These are phyloP conservation scores for Prunus davidiana DNA, from an alignment of 306 rosid species.

Conservation along the genomic window DNA sequence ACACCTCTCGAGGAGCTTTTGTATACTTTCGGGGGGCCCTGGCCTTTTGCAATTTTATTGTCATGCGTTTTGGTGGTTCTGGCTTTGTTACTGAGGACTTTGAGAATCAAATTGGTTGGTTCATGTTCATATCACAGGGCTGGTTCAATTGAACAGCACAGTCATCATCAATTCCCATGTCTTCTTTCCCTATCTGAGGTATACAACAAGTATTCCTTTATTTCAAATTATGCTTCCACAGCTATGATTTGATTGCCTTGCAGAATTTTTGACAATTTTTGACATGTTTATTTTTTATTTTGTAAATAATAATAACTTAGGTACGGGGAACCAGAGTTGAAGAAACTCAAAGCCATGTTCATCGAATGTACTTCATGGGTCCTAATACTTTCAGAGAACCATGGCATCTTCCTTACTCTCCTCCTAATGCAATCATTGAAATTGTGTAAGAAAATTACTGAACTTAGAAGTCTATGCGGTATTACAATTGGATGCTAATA, in stretches of 20 bases:
- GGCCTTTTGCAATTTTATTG: constrained; percentile 68
- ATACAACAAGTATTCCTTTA: constrained; percentile 11
- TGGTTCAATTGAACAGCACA: constrained; percentile 67
- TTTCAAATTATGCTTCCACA: constrained; percentile 15
- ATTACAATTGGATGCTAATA: constrained; percentile 17
- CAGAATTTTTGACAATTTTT: constrained; percentile 11
- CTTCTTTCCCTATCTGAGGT: constrained; percentile 98
- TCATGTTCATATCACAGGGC: constrained; percentile 59
- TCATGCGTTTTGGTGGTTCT: constrained; percentile 68
- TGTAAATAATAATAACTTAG: constrained; percentile 30
- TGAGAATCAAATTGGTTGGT: constrained; percentile 78
- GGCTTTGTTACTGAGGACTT: constrained; percentile 64
- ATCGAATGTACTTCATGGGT: constrained; percentile 96
- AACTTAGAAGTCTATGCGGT: constrained; percentile 4
- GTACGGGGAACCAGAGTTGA: constrained; percentile 89
- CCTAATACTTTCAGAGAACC: constrained; percentile 98
- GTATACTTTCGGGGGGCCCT: constrained; percentile 92
- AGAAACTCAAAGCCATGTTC: constrained; percentile 93
- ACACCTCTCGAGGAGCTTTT: constrained; percentile 94
- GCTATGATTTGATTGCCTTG: constrained; percentile 16
- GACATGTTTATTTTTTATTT: neutral
- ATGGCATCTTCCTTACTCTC: constrained; percentile 99
- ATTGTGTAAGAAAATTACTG: constrained; percentile 78
- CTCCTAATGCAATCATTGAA: constrained; percentile 92
- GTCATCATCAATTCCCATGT: constrained; percentile 67